Base-by-base conservation (phyloP, 78 protist genomes). In the Dictyostelium firmibasis region DNA sequence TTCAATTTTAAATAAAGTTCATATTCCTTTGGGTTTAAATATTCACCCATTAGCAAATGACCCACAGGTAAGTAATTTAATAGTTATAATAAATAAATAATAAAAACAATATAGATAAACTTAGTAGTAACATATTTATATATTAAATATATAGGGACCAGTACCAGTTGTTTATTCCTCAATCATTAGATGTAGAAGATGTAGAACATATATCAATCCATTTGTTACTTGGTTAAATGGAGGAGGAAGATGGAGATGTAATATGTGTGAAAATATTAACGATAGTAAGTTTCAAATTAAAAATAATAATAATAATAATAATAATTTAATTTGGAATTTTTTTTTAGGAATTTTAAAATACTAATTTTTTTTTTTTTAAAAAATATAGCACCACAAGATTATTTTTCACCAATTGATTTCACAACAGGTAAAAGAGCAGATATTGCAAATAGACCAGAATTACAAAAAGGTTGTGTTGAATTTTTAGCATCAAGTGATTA, bases 181-280 rank as follows among this genome's bases (percentile, higher is more conserved):
- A 9, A 76, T 95, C 43, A 95, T 97, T 47, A 93, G 98, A 64
- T 97, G 98, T 88, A 60, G 83, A 36, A 14, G 57, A 79, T 97
- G 98, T 92, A 57, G 97, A 29, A 35, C 98, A 27, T 97, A 97
- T 81, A 84, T 97, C 25, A 97, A 97, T 79, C 98, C 98, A 83
- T 97, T 94, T 41, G 97, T 96, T 14, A 27, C 18, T 23, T 97
- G 86, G 70, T 16, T 95, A 20, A 97, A 97, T 57, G 64, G 83
- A 74, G 97, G 97, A 38, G 85, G 91, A 9, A 76, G 94, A 70
- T 97, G 98, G 98, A 83, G 31, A 77, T 97, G 98, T 87, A 91
- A 81, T 62, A 41, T 97, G 75, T 97, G 98, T 83, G 62, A 69
- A 35, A 20, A 75, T 31, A n/a, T 79, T 2, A 97, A 97, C 69